Conservation (phyloP, 345 rosid species). For the Eucalyptus paniculata region DNA sequence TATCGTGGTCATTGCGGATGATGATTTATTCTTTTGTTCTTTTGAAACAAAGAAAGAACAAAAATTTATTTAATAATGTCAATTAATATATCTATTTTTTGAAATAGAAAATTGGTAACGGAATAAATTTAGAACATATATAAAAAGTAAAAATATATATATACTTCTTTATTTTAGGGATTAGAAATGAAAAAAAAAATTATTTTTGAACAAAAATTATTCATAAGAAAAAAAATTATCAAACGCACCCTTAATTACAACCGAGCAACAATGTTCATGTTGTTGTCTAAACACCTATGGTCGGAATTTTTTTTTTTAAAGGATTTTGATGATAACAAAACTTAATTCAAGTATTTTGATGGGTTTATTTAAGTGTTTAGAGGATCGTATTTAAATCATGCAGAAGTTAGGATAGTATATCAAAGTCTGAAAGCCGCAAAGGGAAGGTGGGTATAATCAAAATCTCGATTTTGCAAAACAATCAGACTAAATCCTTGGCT, state of each 20-base stretch:
- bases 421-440: not conserved
- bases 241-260: not conserved
- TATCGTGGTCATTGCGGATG: fast-evolving
- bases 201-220: too few species aligned
- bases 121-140: too few species aligned
- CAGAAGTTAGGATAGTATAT: not conserved
- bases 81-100: too few species aligned
- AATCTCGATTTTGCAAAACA: not conserved
- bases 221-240: fast-evolving
- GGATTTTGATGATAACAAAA: not conserved
- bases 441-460: not conserved
- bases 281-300: not conserved
- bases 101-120: fast-evolving
- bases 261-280: not conserved
- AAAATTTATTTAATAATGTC: too few species aligned
- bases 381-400: not conserved
- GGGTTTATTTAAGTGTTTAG: not conserved
- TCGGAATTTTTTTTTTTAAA: fast-evolving
- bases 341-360: not conserved
- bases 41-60: too few species aligned
- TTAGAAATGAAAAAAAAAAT: too few species aligned
- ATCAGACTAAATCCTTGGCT: not conserved
- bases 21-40: too few species aligned
- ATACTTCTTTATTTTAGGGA: too few species aligned
- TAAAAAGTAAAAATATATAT: too few species aligned